These are phyloP conservation scores for Gastrolobium bilobum DNA, from an alignment of 306 rosid genomes.

Conservation along the genomic window DNA sequence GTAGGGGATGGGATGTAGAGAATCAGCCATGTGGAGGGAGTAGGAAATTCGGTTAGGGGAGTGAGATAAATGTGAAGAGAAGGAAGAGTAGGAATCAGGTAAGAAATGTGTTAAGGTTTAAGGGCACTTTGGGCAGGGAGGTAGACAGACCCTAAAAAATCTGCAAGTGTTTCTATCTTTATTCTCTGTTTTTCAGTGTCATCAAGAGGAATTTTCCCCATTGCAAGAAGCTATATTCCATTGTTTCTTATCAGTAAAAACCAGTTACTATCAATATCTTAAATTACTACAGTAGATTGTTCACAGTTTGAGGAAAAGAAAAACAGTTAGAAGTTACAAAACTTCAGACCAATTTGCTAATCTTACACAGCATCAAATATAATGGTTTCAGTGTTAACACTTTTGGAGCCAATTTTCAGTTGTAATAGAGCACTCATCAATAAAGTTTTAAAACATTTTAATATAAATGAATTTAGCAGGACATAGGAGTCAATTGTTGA, in stretches of 20 bases:
- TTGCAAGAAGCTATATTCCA: not conserved
- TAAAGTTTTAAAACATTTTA: not conserved
- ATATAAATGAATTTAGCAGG: not conserved
- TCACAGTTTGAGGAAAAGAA: not conserved
- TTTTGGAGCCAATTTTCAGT: constrained; percentile 17
- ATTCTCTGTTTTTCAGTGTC: not conserved
- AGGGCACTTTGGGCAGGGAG: not conserved
- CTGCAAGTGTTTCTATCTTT: not conserved
- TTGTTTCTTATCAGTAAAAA: constrained; percentile 19
- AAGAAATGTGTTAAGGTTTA: not conserved
- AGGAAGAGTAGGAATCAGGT: not conserved
- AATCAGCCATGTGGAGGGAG: not conserved
- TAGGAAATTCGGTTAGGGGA: not conserved
- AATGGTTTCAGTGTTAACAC: not conserved
- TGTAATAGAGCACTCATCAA: not conserved
- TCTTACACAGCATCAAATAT: constrained; percentile 5
- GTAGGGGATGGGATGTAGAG: not conserved
- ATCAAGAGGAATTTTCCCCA: not conserved
- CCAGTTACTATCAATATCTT: constrained; percentile 21
- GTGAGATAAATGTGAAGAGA: constrained; percentile 8
- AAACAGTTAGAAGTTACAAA: constrained; percentile 12
- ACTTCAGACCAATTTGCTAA: not conserved
- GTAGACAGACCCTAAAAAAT: not conserved
- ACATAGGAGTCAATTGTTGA: not conserved
- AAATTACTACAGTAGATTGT: not conserved